These are phyloP conservation scores for Diaporthe helianthi DNA, from an alignment of 2,329 filamentous ascomycete species.

Conservation along the genomic window DNA sequence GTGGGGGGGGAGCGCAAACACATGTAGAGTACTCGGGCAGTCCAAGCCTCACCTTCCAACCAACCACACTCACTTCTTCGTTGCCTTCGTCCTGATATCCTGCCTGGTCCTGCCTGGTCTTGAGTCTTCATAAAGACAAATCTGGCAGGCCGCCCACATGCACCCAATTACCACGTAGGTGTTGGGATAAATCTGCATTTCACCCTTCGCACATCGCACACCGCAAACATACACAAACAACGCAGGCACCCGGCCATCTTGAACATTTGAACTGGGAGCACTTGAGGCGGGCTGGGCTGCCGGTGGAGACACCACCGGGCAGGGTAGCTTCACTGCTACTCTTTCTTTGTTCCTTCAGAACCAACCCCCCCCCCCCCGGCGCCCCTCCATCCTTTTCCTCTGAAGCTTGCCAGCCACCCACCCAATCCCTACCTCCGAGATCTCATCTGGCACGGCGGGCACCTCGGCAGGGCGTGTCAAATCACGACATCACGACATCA, in stretches of 20 bases:
- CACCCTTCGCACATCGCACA: not conserved
- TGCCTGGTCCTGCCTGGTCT: not conserved
- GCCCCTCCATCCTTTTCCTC: not conserved
- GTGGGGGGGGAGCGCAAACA: no score
- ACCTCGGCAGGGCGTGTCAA: not conserved
- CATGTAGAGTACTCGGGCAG: no score
- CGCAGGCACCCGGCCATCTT: not conserved
- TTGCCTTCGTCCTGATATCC: not conserved
- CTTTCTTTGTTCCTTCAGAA: not conserved
- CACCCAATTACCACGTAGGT: not conserved
- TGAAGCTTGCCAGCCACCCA: not conserved
- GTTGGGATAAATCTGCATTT: not conserved
- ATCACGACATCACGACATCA: no score
- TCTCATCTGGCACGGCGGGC: not conserved
- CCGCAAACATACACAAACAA: not conserved
- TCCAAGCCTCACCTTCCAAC: not conserved
- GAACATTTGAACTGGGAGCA: not conserved
- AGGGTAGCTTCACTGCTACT: not conserved
- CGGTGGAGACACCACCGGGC: conserved; percentile 1
- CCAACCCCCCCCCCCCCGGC: not conserved
- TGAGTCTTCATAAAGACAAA: not conserved
- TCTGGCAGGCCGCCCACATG: not conserved
- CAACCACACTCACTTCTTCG: not conserved
- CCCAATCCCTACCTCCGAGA: not conserved
- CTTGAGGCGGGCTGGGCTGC: no score